These are phyloP conservation scores for Amaranthus tricolor DNA, from an alignment of 179 eudicot genomes.

Conservation along the genomic window DNA sequence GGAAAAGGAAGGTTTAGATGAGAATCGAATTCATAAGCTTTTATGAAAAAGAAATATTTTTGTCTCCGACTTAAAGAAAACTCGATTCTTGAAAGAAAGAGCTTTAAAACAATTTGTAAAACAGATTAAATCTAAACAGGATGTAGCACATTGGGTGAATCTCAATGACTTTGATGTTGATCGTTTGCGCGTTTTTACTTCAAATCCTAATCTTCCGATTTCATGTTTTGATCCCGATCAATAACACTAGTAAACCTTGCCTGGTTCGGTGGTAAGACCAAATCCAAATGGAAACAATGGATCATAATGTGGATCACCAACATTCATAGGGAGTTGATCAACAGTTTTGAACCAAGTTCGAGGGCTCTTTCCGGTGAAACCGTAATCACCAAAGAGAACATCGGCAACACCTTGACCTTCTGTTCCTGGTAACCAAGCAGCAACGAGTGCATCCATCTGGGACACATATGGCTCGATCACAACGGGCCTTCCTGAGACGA, in stretches of 20 bases:
- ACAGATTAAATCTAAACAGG: too few relatives aligned
- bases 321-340: constrained; percentile 81
- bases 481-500: constrained; percentile 70
- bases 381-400: constrained; percentile 74
- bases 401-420: constrained; percentile 91
- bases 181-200: too few relatives aligned
- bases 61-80: too few relatives aligned
- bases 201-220: too few relatives aligned
- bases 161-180: too few relatives aligned
- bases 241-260: constrained; percentile 12
- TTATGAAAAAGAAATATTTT: too few relatives aligned
- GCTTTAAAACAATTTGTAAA: too few relatives aligned
- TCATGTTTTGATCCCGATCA: too few relatives aligned
- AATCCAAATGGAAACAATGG: constrained; percentile 77
- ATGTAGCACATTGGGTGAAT: too few relatives aligned
- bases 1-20: too few relatives aligned
- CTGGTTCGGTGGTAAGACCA: constrained; percentile 62
- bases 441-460: constrained; percentile 59
- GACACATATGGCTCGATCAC: constrained; percentile 64
- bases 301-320: constrained; percentile 68
- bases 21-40: too few relatives aligned
- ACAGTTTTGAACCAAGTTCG: constrained; percentile 75
- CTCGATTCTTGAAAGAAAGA: too few relatives aligned
- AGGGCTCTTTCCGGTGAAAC: constrained; percentile 73
- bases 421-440: constrained; percentile 89